These are phyloP conservation scores for Bothriochloa decipiens DNA, from an alignment of 176 grass and related monocot genomes.

Conservation along the genomic window DNA sequence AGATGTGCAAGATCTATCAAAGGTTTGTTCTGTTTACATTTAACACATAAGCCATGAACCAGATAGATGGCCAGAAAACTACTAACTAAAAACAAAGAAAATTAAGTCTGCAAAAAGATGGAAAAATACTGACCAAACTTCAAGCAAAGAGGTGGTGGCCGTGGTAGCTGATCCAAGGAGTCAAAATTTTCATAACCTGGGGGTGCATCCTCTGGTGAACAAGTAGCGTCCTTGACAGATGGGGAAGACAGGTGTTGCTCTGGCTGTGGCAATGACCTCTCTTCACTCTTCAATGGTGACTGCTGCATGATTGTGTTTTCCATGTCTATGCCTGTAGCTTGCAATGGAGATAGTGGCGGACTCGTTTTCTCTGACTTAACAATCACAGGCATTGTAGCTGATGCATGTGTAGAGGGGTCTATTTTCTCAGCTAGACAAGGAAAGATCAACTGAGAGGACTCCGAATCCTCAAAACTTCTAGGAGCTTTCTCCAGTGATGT, in stretches of 20 bases:
- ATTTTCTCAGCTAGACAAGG: constrained; percentile 13
- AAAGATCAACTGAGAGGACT: constrained; percentile 8
- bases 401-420: constrained; percentile 18
- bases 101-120: not conserved
- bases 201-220: constrained; percentile 26
- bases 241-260: constrained; percentile 41
- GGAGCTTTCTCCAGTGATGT: not conserved
- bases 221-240: not conserved
- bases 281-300: constrained; percentile 18
- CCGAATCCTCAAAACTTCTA: not conserved
- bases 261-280: constrained; percentile 16
- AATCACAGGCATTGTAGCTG: constrained; percentile 7
- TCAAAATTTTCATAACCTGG: constrained; percentile 34
- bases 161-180: constrained; percentile 22
- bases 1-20: constrained; percentile 2
- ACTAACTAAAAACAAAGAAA: constrained; percentile 29
- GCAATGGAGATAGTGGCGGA: constrained; percentile 27
- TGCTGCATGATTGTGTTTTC: constrained; percentile 12
- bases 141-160: constrained; percentile 23
- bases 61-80: constrained; percentile 14
- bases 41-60: constrained; percentile 21
- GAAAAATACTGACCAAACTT: constrained; percentile 40
- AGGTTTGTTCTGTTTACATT: not conserved
- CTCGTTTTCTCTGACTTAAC: not conserved
- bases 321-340: constrained; percentile 18